phyloP scores from a whole-genome alignment of 352 stramenopile species.

The Pythium dissimile region DNA sequence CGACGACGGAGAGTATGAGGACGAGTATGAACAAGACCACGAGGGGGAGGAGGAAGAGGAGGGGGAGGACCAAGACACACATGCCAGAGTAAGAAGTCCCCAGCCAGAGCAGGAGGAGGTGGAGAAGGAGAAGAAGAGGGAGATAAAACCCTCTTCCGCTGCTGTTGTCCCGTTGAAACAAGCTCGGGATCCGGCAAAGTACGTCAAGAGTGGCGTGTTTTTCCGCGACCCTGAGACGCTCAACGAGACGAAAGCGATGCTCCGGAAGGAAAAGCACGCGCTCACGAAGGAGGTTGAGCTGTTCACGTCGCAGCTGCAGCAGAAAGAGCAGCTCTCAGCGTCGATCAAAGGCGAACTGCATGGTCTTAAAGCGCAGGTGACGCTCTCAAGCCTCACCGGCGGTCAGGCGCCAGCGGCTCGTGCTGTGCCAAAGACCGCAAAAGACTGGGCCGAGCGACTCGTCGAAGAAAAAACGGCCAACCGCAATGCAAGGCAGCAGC shows the following conservation, averaged over 20 bases:
- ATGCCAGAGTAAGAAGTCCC: background rate
- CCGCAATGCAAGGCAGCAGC: conserved; percentile 29
- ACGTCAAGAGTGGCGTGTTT: conserved; percentile 35
- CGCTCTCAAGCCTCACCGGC: conserved; percentile 26
- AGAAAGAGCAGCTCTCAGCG: conserved; percentile 32
- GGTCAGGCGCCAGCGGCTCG: background rate
- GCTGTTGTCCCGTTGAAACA: background rate
- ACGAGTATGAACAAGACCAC: conserved; percentile 25
- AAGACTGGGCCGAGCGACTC: conserved; percentile 43
- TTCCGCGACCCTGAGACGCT: conserved; percentile 58
- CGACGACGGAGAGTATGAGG: conserved; percentile 9
- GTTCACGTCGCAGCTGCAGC: conserved; percentile 28
- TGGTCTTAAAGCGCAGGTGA: conserved; percentile 51
- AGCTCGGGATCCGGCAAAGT: conserved; percentile 15
- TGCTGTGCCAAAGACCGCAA: conserved; percentile 12
- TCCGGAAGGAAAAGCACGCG: conserved; percentile 39
- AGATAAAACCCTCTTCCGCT: background rate
- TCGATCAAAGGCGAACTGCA: conserved; percentile 44
- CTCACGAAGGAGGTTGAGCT: conserved; percentile 31
- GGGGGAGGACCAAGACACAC: background rate
- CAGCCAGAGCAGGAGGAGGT: conserved; percentile 4
- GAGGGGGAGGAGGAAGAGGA: conserved; percentile 17
- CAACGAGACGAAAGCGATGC: conserved; percentile 29
- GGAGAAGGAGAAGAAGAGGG: background rate
- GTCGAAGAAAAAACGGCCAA: conserved; percentile 46